phyloP scores from a whole-genome alignment of 2,329 filamentous ascomycete genomes.

The Aspergillus brunneoviolaceus region DNA sequence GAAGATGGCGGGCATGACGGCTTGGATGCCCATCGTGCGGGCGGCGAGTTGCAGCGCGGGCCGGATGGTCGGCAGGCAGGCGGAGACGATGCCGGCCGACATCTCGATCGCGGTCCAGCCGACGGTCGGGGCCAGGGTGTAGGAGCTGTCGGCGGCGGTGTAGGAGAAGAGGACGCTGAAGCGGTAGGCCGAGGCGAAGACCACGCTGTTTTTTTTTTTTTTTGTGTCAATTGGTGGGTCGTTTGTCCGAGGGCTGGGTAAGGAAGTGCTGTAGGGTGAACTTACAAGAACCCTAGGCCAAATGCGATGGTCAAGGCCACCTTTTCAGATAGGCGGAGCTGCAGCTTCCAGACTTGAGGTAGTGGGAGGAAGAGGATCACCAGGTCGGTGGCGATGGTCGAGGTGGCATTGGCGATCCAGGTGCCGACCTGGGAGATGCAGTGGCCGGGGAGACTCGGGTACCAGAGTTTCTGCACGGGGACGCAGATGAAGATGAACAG shows the following conservation, averaged over 20 bases:
- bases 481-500: constrained; percentile 32
- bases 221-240: background rate
- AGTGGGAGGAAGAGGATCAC: constrained; percentile 26
- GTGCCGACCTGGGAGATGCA: constrained; percentile 31
- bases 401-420: constrained; percentile 27
- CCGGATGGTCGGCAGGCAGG: constrained; percentile 28
- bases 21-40: constrained; percentile 20
- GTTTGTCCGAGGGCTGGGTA: no score
- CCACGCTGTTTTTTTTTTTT: constrained; percentile 19
- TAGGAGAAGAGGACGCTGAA: constrained; percentile 30
- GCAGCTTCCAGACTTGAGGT: constrained; percentile 30
- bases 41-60: constrained; percentile 24
- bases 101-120: constrained; percentile 32
- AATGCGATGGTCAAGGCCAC: constrained; percentile 24
- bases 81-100: constrained; percentile 29
- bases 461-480: constrained; percentile 30
- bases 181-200: constrained; percentile 29
- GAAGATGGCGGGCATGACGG: constrained; percentile 14
- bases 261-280: background rate
- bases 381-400: constrained; percentile 28
- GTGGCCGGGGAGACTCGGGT: constrained; percentile 24
- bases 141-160: constrained; percentile 22
- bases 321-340: constrained; percentile 24
- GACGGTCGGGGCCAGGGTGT: constrained; percentile 29
- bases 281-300: constrained; percentile 26